Base-by-base conservation (phyloP, 2,329 filamentous ascomycete species). In the Pyricularia pennisetigena region DNA sequence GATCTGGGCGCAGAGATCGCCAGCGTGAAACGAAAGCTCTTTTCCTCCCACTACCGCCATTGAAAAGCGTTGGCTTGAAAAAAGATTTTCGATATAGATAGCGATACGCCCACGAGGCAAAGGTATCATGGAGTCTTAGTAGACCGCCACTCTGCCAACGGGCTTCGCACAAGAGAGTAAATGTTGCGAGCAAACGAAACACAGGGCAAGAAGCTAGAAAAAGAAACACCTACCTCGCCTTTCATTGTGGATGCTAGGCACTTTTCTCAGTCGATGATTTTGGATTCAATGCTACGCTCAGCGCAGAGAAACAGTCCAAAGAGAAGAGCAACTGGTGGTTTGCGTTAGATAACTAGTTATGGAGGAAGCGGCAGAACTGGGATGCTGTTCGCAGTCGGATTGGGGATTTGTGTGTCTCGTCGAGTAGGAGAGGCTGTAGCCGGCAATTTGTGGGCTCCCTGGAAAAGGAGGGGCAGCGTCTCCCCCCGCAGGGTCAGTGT, bases 151-250 rank as follows among this genome's bases (percentile, higher is more conserved):
- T 54, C 41, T 54, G 41, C 41, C 41, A 54, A 7, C 16, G n/a
- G 5, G 41, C 41, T 54, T 20, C 16, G 41, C 20, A 54, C 41
- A n/a, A 54, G 41, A 54, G 16, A 54, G 41, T 20, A 54, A 41
- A 41, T 41, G 12, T 41, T 41, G 32, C 32, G 41, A 54, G 20
- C 41, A n/a, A 54, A 54, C 41, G 4, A n/a, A n/a, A 54, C 6
- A 32, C 30, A n/a, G 20, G 41, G 20, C 16, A n/a, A 54, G 41
- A 54, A 54, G 20, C 41, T 49, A 54, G 10, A 54, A 54, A 54
- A 54, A 54, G 30, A 24, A 65, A 54, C 61, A 79, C 83, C 77
- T 77, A 85, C 83, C 82, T 85, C 83, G 79, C 83, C 83, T 81
- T 85, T 85, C 83, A 85, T 85, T 75, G 71, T 84, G 77, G 72